phyloP scores from a whole-genome alignment of 495 filamentous ascomycete species.

The Annulohypoxylon stygium region DNA sequence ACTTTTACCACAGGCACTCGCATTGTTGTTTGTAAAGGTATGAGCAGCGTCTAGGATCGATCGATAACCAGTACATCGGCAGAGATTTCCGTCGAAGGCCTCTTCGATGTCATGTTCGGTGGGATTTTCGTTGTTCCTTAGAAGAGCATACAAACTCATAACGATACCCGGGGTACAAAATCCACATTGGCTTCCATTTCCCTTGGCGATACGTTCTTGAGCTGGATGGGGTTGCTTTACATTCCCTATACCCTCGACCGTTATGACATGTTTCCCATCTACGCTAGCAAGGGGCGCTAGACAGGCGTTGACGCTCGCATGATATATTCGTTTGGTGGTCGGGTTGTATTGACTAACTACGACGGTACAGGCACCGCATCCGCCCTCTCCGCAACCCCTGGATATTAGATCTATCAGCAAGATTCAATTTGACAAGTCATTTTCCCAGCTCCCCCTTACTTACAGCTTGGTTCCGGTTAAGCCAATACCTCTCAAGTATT shows the following conservation, averaged over 20 bases:
- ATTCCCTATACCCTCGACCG: constrained; percentile 96
- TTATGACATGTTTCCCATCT: constrained; percentile 98
- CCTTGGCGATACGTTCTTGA: constrained; percentile 89
- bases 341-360: constrained; percentile 94
- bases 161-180: constrained; percentile 99
- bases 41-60: constrained; percentile 94
- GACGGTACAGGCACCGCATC: constrained; percentile 97
- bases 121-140: constrained; percentile 77
- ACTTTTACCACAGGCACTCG: constrained; percentile 67
- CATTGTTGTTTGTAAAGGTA: constrained; percentile 69
- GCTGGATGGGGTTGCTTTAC: constrained; percentile 88
- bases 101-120: constrained; percentile 84
- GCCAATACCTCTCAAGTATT: constrained; percentile 91
- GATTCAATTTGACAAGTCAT: constrained; percentile 27
- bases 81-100: constrained; percentile 95
- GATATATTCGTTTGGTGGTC: constrained; percentile 89
- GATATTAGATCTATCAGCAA: constrained; percentile 47
- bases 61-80: constrained; percentile 94
- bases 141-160: constrained; percentile 90
- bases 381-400: constrained; percentile 92
- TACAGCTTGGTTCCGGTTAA: constrained; percentile 79
- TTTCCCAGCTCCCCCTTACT: constrained; percentile 15
- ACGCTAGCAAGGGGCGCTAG: constrained; percentile 91
- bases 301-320: constrained; percentile 94
- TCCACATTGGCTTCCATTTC: constrained; percentile 75